Conservation (phyloP, 352 stramenopile genomes). For the Plasmopara viticola region DNA sequence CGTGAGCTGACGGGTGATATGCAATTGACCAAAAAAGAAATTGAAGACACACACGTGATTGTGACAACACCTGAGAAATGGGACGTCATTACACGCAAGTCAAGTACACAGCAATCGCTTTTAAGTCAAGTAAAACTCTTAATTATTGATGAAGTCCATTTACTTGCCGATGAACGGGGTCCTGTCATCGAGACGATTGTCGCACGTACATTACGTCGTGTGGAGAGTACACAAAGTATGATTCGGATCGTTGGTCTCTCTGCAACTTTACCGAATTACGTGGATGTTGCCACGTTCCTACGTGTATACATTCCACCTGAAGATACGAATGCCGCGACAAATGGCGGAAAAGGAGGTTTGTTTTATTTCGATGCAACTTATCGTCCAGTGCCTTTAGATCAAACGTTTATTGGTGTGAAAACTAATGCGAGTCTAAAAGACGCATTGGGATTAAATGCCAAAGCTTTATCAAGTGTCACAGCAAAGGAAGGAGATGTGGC, state of each 20-base stretch:
- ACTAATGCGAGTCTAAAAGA: slow-evolving; percentile 62
- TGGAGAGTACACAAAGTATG: slow-evolving; percentile 96
- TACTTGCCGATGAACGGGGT: slow-evolving; percentile 97
- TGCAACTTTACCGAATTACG: slow-evolving; percentile 99
- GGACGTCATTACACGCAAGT: slow-evolving; percentile 99
- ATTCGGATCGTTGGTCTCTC: slow-evolving; percentile 98
- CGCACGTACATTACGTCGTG: slow-evolving; percentile 94
- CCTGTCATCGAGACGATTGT: slow-evolving; percentile 99
- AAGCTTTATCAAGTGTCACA: slow-evolving; percentile 38
- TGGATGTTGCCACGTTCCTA: slow-evolving; percentile 97
- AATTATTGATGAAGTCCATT: slow-evolving; percentile 99
- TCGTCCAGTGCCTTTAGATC: slow-evolving; percentile 96
- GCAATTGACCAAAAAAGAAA: slow-evolving; percentile 96
- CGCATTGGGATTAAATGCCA: slow-evolving; percentile 43
- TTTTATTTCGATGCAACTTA: slow-evolving; percentile 99
- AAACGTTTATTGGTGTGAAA: slow-evolving; percentile 97
- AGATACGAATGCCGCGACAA: slow-evolving; percentile 62
- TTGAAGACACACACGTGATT: slow-evolving; percentile 93
- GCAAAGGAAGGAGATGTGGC: slow-evolving; percentile 40
- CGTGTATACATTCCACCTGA: slow-evolving; percentile 82
- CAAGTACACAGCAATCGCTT: slow-evolving; percentile 85
- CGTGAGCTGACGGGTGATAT: slow-evolving; percentile 96
- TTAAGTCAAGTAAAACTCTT: slow-evolving; percentile 91
- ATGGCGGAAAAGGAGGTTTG: slow-evolving; percentile 82
- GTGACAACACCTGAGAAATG: slow-evolving; percentile 99